These are phyloP conservation scores for Cryptosporidium canis DNA, from an alignment of 169 alveolate species.

Conservation along the genomic window DNA sequence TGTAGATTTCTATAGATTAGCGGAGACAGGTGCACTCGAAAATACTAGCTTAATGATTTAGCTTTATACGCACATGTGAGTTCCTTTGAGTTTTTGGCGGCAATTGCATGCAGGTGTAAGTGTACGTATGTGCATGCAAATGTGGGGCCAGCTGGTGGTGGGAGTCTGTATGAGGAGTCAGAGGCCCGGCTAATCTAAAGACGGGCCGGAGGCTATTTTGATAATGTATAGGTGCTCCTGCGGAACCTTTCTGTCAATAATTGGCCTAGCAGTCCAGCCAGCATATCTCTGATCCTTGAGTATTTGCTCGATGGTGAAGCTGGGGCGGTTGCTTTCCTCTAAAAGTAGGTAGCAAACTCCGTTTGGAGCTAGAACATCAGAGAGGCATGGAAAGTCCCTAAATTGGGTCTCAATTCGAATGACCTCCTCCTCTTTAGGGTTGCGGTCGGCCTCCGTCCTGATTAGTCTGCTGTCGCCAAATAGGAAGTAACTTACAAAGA, in stretches of 20 bases:
- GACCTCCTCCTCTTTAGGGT: background rate
- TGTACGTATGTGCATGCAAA: background rate
- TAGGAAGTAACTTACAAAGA: constrained; percentile 20
- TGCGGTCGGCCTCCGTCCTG: background rate
- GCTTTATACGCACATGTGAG: background rate
- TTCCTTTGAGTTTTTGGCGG: too few species aligned
- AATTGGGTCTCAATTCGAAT: constrained; percentile 2
- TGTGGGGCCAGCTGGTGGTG: background rate
- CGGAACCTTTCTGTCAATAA: constrained; percentile 25
- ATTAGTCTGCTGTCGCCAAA: constrained; percentile 30
- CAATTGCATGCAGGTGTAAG: too few species aligned
- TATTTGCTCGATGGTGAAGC: background rate
- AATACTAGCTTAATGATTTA: background rate
- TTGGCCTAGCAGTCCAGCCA: constrained; percentile 5
- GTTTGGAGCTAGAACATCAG: background rate
- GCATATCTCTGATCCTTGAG: constrained; percentile 16
- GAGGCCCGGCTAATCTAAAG: too few species aligned
- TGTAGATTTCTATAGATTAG: background rate
- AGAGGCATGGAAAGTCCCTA: background rate
- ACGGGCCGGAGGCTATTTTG: background rate
- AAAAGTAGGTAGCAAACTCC: constrained; percentile 50
- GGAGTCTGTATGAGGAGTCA: background rate
- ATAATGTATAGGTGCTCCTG: constrained; percentile 25
- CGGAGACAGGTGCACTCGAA: background rate
- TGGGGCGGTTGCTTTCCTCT: constrained; percentile 19